Evolutionary conservation across 1,284 basidiomycete genomes (phyloP).

Genomic region (Tylopilus sp.): DNA sequence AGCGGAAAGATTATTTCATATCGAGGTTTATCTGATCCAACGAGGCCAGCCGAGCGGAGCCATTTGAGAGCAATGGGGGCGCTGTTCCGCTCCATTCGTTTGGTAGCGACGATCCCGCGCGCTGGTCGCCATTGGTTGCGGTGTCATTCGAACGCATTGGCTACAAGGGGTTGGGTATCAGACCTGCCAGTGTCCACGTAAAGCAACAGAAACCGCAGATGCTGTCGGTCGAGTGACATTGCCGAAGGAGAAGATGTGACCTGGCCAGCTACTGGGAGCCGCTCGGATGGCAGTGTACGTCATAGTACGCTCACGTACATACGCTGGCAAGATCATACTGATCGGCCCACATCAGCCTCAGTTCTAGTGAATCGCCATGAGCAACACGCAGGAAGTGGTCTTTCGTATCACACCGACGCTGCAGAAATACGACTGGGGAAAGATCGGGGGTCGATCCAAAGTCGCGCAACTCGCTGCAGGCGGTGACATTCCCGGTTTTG

Average conservation of each 20-base stretch:
- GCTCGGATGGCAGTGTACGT: too few species aligned
- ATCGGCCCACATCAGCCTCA: not conserved
- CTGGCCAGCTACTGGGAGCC: too few species aligned
- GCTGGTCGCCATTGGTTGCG: too few species aligned
- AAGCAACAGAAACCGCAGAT: too few species aligned
- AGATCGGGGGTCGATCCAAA: constrained; percentile 56
- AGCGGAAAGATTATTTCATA: constrained; percentile 12
- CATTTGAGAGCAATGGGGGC: not conserved
- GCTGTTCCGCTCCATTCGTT: not conserved
- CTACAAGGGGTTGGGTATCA: too few species aligned
- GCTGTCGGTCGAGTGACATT: not conserved
- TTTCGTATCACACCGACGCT: constrained; percentile 68
- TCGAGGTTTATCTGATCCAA: constrained; percentile 28
- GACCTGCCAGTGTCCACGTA: too few species aligned
- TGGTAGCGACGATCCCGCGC: not conserved
- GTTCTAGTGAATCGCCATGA: constrained; percentile 20
- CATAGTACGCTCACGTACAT: not conserved
- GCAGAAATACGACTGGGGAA: constrained; percentile 76
- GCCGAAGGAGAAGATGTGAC: too few species aligned
- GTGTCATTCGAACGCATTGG: too few species aligned
- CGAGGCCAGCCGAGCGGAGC: constrained; percentile 12
- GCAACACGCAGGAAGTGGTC: constrained; percentile 35
- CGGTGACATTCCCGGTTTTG: constrained; percentile 38
- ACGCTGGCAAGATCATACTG: not conserved
- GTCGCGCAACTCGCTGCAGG: constrained; percentile 47